phyloP scores from a whole-genome alignment of 495 filamentous ascomycete species.

The Ascodesmis nigricans region DNA sequence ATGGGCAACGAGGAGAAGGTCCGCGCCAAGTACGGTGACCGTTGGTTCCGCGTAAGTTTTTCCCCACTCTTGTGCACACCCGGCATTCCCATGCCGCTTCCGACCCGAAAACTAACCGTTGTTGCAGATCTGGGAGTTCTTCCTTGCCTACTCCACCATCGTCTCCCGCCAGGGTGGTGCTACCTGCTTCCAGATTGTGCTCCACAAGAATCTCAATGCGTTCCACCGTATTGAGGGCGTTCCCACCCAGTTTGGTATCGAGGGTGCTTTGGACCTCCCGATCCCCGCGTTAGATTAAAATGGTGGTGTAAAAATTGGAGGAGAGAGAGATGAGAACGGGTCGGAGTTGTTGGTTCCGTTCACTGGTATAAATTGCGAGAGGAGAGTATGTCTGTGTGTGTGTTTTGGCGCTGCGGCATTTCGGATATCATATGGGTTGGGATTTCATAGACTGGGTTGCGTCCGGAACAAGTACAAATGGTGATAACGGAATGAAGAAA shows the following conservation, averaged over 20 bases:
- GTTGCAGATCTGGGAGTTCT: conserved; percentile 86
- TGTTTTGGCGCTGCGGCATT: too few relatives aligned
- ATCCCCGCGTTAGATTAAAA: conserved; percentile 6
- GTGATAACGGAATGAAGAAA: too few relatives aligned
- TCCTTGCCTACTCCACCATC: conserved; percentile 86
- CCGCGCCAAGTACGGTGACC: conserved; percentile 77
- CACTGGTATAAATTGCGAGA: too few relatives aligned
- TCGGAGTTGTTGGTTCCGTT: too few relatives aligned
- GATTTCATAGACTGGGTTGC: too few relatives aligned
- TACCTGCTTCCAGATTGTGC: conserved; percentile 84
- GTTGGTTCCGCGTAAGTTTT: conserved; percentile 78
- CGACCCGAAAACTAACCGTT: conserved; percentile 3
- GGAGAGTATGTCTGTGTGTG: too few relatives aligned
- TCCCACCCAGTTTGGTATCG: conserved; percentile 46
- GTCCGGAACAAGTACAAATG: too few relatives aligned
- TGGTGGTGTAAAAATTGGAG: too few relatives aligned
- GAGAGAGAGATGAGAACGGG: too few relatives aligned
- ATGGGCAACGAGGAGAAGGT: conserved; percentile 89
- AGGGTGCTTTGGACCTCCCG: conserved; percentile 37
- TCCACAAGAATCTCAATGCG: conserved; percentile 96
- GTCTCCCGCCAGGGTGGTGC: conserved; percentile 78
- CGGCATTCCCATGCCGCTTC: neutral
- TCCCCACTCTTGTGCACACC: neutral
- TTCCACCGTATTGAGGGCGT: conserved; percentile 85
- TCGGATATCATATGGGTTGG: too few relatives aligned